Evolutionary conservation across 768 basidiomycete genomes (phyloP).

Genomic region (Russula griseocarnosa): DNA sequence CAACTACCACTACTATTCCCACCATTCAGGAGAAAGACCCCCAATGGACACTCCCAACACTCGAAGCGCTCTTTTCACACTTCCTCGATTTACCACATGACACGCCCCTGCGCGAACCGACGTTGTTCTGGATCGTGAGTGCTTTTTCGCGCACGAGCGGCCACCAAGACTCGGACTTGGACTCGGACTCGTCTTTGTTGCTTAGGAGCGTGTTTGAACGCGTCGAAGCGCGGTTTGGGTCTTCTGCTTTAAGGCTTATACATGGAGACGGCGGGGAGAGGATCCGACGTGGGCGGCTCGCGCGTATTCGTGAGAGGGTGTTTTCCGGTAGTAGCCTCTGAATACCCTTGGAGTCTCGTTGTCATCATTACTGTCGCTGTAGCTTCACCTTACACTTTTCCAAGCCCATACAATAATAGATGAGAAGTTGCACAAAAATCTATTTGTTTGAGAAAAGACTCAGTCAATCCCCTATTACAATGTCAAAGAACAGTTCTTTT

Average conservation of each 20-base stretch:
- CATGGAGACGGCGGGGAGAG: slow-evolving; percentile 32
- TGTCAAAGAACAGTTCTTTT: not conserved
- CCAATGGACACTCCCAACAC: slow-evolving; percentile 55
- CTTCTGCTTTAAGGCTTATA: slow-evolving; percentile 28
- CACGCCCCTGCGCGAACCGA: slow-evolving; percentile 42
- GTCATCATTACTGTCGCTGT: not conserved
- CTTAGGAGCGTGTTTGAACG: slow-evolving; percentile 55
- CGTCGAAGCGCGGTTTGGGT: slow-evolving; percentile 51
- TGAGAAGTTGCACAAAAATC: not conserved
- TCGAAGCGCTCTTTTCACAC: slow-evolving; percentile 53
- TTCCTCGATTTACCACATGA: slow-evolving; percentile 57
- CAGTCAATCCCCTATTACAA: not conserved
- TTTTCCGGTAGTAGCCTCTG: slow-evolving; percentile 24
- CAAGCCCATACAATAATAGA: not conserved
- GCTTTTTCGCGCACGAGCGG: slow-evolving; percentile 62
- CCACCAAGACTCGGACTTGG: slow-evolving; percentile 36
- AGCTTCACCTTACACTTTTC: not conserved
- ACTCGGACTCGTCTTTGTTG: slow-evolving; percentile 26
- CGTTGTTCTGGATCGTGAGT: slow-evolving; percentile 63
- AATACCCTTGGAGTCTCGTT: not conserved
- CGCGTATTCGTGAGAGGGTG: slow-evolving; percentile 44
- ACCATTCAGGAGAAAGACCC: not conserved
- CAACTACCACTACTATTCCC: not conserved
- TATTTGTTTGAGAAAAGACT: not conserved
- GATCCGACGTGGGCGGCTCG: slow-evolving; percentile 38